Base-by-base conservation (phyloP, 1,284 basidiomycete genomes). In the Jaminaea rosea region DNA sequence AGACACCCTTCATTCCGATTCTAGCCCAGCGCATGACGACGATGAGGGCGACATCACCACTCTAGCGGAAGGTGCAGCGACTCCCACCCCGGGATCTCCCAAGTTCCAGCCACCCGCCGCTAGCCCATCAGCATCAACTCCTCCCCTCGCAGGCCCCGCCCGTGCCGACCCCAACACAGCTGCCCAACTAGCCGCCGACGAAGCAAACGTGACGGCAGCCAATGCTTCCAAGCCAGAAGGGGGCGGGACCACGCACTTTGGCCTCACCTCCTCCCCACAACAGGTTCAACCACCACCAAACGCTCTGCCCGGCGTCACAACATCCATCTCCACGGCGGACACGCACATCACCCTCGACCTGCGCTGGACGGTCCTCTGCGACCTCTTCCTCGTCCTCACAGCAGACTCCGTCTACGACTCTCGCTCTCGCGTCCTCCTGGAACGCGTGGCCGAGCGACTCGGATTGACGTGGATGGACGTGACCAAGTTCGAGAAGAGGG, bases 401-500 rank as follows among this genome's bases (percentile, higher is more conserved):
- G 70, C 71, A 26, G 71, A 73, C 51, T 66, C 64, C 41, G 67
- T 72, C 26, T 73, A 73, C 51, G 71, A 73, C 31, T 60, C 71
- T 6, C 65, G 71, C 6, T 73, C 71, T 9, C 58, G 71, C 44
- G 69, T 72, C 13, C 55, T 73, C 23, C 63, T 73, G 37, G 69
- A 72, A 56, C 55, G 58, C 26, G 59, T 73, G 7, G 65, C 71
- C 15, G 59, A 63, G 32, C 53, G 62, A 19, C 63, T 73, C 32
- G 63, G 61, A 1, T 63, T 73, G 24, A 63, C 62, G 11, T 73
- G 66, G 71, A 70, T 73, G 66, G 71, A 73, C 45, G 64, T 73
- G 29, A 70, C 69, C n/a, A 68, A 72, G 26, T 73, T 73, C 49
- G 71, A 73, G 44, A 73, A 70, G 58, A 59, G 71, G 11, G 56